These are phyloP conservation scores for Cystobasidium pallidum DNA, from an alignment of 1,284 basidiomycete genomes.

Conservation along the genomic window DNA sequence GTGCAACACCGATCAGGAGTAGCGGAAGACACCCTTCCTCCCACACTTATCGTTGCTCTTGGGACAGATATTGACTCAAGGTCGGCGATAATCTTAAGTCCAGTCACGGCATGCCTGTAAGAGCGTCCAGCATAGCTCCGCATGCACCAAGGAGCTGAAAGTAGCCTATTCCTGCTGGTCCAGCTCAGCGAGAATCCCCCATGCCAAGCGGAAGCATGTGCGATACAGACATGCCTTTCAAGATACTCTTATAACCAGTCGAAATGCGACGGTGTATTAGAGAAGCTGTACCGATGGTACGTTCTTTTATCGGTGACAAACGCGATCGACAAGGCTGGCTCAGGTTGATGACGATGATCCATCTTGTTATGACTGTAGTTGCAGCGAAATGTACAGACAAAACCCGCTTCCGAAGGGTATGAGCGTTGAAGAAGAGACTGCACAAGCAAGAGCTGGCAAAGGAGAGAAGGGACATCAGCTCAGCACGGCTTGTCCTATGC, in stretches of 20 bases:
- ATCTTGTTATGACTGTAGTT: slow-evolving; percentile 12
- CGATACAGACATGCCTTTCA: slow-evolving; percentile 37
- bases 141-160: no score
- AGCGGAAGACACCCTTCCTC: no score
- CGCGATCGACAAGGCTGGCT: not conserved
- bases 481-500: slow-evolving; percentile 45
- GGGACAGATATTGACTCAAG: no score
- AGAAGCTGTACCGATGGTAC: slow-evolving; percentile 40
- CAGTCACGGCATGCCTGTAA: no score
- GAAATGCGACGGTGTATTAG: slow-evolving; percentile 37
- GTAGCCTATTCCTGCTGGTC: no score
- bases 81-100: no score
- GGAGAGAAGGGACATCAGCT: slow-evolving; percentile 37
- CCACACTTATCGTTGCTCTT: no score
- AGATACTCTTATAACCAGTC: slow-evolving; percentile 31
- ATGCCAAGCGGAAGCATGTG: slow-evolving; percentile 42
- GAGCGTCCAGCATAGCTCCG: no score
- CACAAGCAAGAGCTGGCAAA: slow-evolving; percentile 25
- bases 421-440: slow-evolving; percentile 36
- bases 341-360: not conserved
- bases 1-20: no score
- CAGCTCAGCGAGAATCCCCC: slow-evolving; percentile 39
- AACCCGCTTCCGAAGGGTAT: slow-evolving; percentile 25
- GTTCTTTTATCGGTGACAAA: not conserved
- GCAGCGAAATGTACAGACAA: slow-evolving; percentile 41